Conservation (phyloP, 1,284 basidiomycete genomes). For the Trametes pubescens region DNA sequence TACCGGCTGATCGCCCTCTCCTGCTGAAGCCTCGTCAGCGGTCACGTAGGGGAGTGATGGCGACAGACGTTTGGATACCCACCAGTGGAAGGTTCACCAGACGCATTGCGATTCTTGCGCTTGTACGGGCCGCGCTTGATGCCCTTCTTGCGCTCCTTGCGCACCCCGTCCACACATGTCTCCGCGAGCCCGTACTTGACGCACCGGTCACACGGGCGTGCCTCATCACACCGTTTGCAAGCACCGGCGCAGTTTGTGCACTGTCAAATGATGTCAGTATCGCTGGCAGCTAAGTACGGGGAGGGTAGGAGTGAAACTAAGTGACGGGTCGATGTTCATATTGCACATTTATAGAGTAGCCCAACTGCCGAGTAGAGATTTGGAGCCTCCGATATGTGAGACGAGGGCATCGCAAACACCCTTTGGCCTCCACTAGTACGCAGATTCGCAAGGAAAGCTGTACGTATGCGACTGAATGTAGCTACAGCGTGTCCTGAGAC, state of each 20-base stretch:
- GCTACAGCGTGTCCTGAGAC: not conserved
- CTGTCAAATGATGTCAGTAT: slow-evolving; percentile 42
- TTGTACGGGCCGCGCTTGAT: slow-evolving; percentile 90
- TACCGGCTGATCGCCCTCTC: slow-evolving; percentile 37
- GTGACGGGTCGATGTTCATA: too few species aligned
- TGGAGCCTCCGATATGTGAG: too few species aligned
- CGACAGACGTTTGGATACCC: not conserved
- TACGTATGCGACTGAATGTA: not conserved
- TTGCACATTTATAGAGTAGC: too few species aligned
- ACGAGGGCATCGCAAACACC: too few species aligned
- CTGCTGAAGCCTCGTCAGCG: slow-evolving; percentile 36
- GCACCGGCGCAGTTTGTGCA: slow-evolving; percentile 88
- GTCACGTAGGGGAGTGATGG: slow-evolving; percentile 40
- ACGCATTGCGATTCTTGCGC: slow-evolving; percentile 64
- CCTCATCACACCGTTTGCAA: slow-evolving; percentile 87
- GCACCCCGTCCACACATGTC: slow-evolving; percentile 74
- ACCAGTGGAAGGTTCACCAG: slow-evolving; percentile 32
- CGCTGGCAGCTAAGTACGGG: not conserved
- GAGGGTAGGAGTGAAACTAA: not conserved
- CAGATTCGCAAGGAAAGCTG: too few species aligned
- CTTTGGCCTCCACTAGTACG: too few species aligned
- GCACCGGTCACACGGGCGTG: slow-evolving; percentile 82
- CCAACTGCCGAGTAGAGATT: too few species aligned
- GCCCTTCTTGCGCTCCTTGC: slow-evolving; percentile 87
- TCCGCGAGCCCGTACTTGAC: slow-evolving; percentile 80